Percentiles rank a stretch among this genome's conserved stretches.
phyloP scores from a whole-genome alignment of 2,329 filamentous ascomycete species.

The Lasiodiplodia theobromae region DNA sequence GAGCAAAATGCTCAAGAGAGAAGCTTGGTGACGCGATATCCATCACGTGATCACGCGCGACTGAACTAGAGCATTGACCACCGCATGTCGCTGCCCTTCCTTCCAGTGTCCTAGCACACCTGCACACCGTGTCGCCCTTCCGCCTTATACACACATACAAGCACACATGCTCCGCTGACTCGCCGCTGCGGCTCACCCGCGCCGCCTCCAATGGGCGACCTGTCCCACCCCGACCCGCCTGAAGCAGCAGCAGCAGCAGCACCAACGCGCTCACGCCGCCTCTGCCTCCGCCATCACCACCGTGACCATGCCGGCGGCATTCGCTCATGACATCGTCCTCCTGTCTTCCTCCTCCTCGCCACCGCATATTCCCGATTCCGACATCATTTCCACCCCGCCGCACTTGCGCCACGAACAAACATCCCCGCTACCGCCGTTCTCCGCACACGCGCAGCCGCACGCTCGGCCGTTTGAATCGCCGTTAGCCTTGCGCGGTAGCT shows the following conservation, averaged over 20 bases:
- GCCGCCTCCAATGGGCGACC: conserved; percentile 8
- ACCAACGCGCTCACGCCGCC: background rate
- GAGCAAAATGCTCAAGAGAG: no score
- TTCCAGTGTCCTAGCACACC: background rate
- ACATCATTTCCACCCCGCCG: conserved; percentile 22
- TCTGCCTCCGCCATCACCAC: background rate
- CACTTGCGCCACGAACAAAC: background rate
- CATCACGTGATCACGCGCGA: background rate
- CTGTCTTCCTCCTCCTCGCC: conserved; percentile 45
- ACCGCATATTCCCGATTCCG: conserved; percentile 21
- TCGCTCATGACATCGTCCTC: conserved; percentile 33
- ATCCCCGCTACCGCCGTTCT: background rate
- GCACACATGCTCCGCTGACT: conserved; percentile 3
- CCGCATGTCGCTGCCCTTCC: background rate
- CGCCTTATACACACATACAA: background rate
- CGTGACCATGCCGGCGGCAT: background rate
- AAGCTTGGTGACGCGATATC: no score
- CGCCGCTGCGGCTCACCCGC: background rate
- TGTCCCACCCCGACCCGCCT: background rate
- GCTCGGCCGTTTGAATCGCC: background rate
- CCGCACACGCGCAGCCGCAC: no score
- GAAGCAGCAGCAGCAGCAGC: background rate
- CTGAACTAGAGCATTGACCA: background rate
- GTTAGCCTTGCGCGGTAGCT: conserved; percentile 33
- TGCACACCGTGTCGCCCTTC: background rate